phyloP scores from a whole-genome alignment of 2,329 filamentous ascomycete species.

The Fusarium buxicola region DNA sequence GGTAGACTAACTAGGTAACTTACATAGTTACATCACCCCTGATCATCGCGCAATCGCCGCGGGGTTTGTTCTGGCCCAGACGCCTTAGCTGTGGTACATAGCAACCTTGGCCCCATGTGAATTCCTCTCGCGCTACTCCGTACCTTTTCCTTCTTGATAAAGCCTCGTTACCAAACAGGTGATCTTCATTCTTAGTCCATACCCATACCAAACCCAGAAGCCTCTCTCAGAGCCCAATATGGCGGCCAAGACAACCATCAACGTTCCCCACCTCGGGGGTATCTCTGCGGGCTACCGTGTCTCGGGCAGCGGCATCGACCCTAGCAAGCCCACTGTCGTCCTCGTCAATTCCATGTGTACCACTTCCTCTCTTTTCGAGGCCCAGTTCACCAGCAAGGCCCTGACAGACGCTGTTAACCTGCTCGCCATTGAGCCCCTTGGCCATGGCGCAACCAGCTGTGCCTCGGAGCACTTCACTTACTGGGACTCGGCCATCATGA shows the following conservation, averaged over 20 bases:
- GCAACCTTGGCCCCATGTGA: constrained; percentile 7
- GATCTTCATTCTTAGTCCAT: constrained; percentile 5
- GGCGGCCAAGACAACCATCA: constrained; percentile 56
- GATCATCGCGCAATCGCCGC: constrained; percentile 18
- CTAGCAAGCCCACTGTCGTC: constrained; percentile 62
- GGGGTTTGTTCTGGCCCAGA: not conserved
- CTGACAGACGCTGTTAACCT: constrained; percentile 60
- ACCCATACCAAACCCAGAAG: constrained; percentile 1
- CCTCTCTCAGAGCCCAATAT: constrained; percentile 42
- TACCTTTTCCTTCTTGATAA: constrained; percentile 8
- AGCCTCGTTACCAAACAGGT: not conserved
- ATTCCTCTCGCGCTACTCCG: constrained; percentile 1
- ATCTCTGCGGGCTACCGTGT: constrained; percentile 60
- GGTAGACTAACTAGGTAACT: no score
- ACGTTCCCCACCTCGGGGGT: constrained; percentile 61
- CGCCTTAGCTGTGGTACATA: constrained; percentile 18
- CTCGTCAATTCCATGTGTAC: constrained; percentile 66
- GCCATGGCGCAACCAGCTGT: constrained; percentile 60
- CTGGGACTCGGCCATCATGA: constrained; percentile 67
- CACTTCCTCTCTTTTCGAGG: constrained; percentile 58
- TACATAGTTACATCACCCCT: constrained; percentile 1
- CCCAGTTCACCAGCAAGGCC: constrained; percentile 55
- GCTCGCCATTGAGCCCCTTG: constrained; percentile 64
- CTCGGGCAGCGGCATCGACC: constrained; percentile 57
- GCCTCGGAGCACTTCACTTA: constrained; percentile 63